phyloP scores from a whole-genome alignment of 2,329 filamentous ascomycete genomes.

The Diaporthe vexans region DNA sequence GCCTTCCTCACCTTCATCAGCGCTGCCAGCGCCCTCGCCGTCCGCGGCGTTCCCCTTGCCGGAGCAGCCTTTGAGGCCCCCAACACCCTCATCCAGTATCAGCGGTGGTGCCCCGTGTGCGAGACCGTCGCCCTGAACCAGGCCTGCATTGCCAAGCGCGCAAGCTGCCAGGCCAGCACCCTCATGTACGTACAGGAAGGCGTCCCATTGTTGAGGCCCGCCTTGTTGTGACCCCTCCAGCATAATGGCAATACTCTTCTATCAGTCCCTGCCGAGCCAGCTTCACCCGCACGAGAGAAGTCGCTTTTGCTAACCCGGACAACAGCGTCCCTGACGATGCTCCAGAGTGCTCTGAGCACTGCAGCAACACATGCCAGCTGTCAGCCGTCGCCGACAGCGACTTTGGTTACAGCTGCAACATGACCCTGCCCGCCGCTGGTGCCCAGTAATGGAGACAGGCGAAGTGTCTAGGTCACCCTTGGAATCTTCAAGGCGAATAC shows the following conservation, averaged over 20 bases:
- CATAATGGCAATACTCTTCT: neutral
- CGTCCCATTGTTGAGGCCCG: neutral
- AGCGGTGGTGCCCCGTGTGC: conserved; percentile 41
- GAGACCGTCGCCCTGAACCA: conserved; percentile 41
- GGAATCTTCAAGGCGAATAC: neutral
- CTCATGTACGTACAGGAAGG: conserved; percentile 35
- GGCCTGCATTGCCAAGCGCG: conserved; percentile 31
- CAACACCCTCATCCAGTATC: conserved; percentile 39
- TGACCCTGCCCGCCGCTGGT: conserved; percentile 11
- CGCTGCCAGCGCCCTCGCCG: conserved; percentile 41
- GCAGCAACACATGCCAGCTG: conserved; percentile 37
- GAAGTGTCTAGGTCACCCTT: no score
- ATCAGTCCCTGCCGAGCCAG: neutral
- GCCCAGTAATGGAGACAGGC: neutral
- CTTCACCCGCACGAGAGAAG: neutral
- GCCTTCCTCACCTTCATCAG: conserved; percentile 37
- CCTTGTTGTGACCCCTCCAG: neutral
- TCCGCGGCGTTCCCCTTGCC: conserved; percentile 12
- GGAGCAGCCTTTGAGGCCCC: conserved; percentile 15
- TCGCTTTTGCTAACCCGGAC: neutral
- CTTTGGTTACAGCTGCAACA: conserved; percentile 37
- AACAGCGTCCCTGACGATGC: conserved; percentile 28
- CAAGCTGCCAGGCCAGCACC: conserved; percentile 35
- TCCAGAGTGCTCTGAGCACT: conserved; percentile 26
- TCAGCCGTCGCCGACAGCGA: conserved; percentile 39